These are phyloP conservation scores for Papiliotrema flavescens DNA, from an alignment of 1,284 basidiomycete species.

Conservation along the genomic window DNA sequence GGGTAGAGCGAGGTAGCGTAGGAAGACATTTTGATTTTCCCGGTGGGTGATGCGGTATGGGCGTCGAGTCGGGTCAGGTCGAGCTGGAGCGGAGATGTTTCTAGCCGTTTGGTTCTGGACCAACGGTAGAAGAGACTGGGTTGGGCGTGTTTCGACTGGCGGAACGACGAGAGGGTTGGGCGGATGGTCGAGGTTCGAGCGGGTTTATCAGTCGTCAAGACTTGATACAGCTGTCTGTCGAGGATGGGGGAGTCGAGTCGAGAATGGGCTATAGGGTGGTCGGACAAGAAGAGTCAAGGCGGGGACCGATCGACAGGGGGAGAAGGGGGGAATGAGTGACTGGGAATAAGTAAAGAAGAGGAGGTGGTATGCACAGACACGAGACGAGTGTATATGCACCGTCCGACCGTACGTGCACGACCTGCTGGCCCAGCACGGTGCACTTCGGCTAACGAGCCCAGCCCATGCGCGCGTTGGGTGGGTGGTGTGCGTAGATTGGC, in stretches of 20 bases:
- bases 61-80: no score
- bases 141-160: neutral
- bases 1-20: conserved; percentile 27
- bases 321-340: neutral
- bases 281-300: neutral
- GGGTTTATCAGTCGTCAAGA: neutral
- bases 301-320: neutral
- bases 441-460: no score
- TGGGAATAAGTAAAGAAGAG: neutral
- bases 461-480: no score
- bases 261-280: neutral
- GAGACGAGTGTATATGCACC: neutral
- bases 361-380: neutral
- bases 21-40: conserved; percentile 11
- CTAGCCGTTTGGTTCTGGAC: no score
- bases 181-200: neutral
- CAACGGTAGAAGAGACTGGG: no score
- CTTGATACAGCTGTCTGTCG: neutral
- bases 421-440: no score
- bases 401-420: neutral
- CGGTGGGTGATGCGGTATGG: neutral
- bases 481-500: no score
- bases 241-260: neutral
- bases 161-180: no score
- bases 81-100: no score